phyloP scores from a whole-genome alignment of 2,329 filamentous ascomycete species.

The Aspergillus sp. region DNA sequence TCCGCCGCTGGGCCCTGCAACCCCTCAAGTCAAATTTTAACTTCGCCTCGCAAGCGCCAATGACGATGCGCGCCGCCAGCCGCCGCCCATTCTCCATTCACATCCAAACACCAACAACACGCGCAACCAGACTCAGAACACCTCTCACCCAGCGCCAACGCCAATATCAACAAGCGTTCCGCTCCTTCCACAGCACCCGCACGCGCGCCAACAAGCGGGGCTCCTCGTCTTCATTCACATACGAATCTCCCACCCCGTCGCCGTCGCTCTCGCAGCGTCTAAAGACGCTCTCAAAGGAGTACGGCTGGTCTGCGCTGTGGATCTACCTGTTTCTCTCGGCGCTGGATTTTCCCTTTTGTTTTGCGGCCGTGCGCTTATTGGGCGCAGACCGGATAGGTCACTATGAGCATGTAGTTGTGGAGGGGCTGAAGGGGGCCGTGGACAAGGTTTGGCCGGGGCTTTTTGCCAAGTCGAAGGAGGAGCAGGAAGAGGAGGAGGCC shows the following conservation, averaged over 20 bases:
- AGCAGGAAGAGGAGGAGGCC: constrained; percentile 58
- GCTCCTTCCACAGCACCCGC: constrained; percentile 28
- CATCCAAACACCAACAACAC: constrained; percentile 1
- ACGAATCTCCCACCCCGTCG: constrained; percentile 30
- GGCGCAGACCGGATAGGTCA: constrained; percentile 83
- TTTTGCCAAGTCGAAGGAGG: constrained; percentile 33
- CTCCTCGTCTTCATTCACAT: constrained; percentile 4
- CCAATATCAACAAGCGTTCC: constrained; percentile 23
- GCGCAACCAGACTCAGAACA: background rate
- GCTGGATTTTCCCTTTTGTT: constrained; percentile 94
- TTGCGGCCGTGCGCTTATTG: constrained; percentile 78
- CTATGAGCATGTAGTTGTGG: constrained; percentile 51
- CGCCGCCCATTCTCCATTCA: constrained; percentile 16
- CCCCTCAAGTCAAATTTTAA: background rate
- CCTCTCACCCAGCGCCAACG: background rate
- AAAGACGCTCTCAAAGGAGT: constrained; percentile 85
- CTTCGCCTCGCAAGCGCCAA: background rate
- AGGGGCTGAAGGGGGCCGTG: constrained; percentile 40
- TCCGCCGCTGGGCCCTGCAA: constrained; percentile 30
- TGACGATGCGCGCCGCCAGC: background rate
- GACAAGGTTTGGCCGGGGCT: constrained; percentile 44
- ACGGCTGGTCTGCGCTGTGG: constrained; percentile 91
- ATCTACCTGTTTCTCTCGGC: constrained; percentile 84
- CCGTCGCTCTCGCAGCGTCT: constrained; percentile 70
- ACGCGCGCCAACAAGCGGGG: constrained; percentile 21